phyloP scores from a whole-genome alignment of 1,284 basidiomycete genomes.

The Ceratobasidium papillatum region DNA sequence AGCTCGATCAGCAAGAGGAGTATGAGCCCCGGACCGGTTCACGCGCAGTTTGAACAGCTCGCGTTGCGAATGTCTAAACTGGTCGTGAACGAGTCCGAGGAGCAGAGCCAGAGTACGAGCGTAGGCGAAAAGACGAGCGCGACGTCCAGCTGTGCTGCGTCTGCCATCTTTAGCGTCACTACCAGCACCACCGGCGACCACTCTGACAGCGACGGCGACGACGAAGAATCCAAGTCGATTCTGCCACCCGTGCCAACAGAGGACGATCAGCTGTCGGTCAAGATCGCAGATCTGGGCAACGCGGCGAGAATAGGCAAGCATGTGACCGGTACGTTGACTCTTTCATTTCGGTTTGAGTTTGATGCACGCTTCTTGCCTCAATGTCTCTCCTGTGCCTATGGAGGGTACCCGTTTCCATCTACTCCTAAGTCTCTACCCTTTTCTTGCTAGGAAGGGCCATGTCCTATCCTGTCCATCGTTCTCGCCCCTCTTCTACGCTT shows the following conservation, averaged over 20 bases:
- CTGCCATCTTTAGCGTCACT: conserved; percentile 24
- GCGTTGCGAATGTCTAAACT: conserved; percentile 41
- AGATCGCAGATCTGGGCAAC: conserved; percentile 38
- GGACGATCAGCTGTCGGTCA: conserved; percentile 34
- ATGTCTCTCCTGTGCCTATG: not conserved
- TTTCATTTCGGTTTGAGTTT: conserved; percentile 26
- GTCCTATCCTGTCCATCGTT: not conserved
- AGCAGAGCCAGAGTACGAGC: conserved; percentile 16
- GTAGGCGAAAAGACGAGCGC: conserved; percentile 24
- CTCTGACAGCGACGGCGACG: conserved; percentile 23
- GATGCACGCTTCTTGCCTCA: not conserved
- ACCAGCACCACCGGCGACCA: not conserved
- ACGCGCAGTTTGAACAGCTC: conserved; percentile 35
- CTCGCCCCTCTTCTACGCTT: not conserved
- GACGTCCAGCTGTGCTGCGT: conserved; percentile 30
- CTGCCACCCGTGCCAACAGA: not conserved
- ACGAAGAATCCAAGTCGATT: not conserved
- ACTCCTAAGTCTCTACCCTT: not conserved
- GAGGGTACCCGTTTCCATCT: too few relatives aligned
- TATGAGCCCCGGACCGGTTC: not conserved
- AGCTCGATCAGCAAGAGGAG: not conserved
- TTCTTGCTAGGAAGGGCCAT: not conserved
- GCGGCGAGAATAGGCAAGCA: conserved; percentile 16
- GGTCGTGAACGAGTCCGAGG: conserved; percentile 30
- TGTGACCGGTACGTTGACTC: conserved; percentile 9